These are phyloP conservation scores for Meredithiella fracta DNA, from an alignment of 2,329 filamentous ascomycete genomes.

Conservation along the genomic window DNA sequence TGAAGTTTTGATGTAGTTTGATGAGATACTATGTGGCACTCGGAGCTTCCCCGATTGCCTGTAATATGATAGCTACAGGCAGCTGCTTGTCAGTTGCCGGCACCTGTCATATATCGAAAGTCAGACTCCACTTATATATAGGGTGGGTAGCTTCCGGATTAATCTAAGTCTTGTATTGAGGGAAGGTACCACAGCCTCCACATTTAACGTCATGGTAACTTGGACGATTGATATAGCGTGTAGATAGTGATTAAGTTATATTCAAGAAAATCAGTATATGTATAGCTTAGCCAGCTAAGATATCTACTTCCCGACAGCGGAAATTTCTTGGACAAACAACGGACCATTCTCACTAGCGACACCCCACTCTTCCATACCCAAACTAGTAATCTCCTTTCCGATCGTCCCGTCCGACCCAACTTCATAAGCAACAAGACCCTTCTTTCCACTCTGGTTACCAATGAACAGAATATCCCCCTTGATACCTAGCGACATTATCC, in stretches of 20 bases:
- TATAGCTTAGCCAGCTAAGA: neutral
- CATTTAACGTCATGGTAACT: no score
- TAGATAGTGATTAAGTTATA: no score
- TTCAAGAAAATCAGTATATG: neutral
- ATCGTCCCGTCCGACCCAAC: slow-evolving; percentile 21
- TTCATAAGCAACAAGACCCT: slow-evolving; percentile 26
- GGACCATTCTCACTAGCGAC: slow-evolving; percentile 2
- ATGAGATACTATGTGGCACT: neutral
- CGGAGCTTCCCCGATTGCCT: neutral
- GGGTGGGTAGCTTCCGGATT: neutral
- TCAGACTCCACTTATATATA: neutral
- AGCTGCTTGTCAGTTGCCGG: neutral
- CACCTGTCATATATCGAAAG: neutral
- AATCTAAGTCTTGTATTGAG: neutral
- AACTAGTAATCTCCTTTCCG: slow-evolving; percentile 7
- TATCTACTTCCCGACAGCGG: neutral
- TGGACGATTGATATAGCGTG: neutral
- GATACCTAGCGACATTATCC: slow-evolving; percentile 25
- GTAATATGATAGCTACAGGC: neutral
- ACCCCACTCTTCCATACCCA: slow-evolving; percentile 10
- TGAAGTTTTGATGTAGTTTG: neutral
- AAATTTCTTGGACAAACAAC: slow-evolving; percentile 12
- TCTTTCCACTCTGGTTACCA: slow-evolving; percentile 29
- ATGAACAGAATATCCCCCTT: slow-evolving; percentile 24
- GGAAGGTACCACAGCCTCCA: no score